A percentile compares a stretch with the other conserved stretches of the same genome.
Evolutionary conservation across 2,329 filamentous ascomycete species (phyloP).

Genomic region (Alternaria postmessia): DNA sequence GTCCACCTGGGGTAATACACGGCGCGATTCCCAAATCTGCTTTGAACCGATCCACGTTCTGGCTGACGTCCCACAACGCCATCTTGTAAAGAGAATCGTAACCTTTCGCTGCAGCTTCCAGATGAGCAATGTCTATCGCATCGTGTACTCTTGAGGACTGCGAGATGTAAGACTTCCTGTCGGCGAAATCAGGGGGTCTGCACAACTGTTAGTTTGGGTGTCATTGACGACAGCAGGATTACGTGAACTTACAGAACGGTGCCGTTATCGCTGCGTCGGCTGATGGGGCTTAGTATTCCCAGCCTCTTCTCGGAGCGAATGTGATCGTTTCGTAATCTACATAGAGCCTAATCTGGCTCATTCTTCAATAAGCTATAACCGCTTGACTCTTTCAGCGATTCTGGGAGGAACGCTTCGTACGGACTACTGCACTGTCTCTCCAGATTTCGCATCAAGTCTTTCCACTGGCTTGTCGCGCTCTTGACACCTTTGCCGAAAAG

Average conservation of each 20-base stretch:
- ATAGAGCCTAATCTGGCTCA: slow-evolving; percentile 63
- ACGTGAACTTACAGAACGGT: slow-evolving; percentile 44
- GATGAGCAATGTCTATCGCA: slow-evolving; percentile 68
- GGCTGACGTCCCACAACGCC: slow-evolving; percentile 68
- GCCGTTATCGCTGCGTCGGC: slow-evolving; percentile 66
- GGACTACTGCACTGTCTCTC: slow-evolving; percentile 68
- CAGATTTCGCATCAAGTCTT: slow-evolving; percentile 55
- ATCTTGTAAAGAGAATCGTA: slow-evolving; percentile 68
- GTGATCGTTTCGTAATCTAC: slow-evolving; percentile 66
- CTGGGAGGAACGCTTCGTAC: slow-evolving; percentile 68
- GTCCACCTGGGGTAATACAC: slow-evolving; percentile 73
- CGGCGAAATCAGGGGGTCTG: slow-evolving; percentile 64
- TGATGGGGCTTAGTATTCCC: slow-evolving; percentile 65
- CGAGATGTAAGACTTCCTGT: slow-evolving; percentile 58
- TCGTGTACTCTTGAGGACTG: slow-evolving; percentile 71
- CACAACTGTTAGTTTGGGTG: slow-evolving; percentile 1
- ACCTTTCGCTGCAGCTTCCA: slow-evolving; percentile 58
- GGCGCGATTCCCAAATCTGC: slow-evolving; percentile 66
- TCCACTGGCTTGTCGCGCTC: slow-evolving; percentile 52
- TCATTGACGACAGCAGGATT: not conserved
- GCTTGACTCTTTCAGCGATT: slow-evolving; percentile 61
- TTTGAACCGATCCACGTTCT: slow-evolving; percentile 72
- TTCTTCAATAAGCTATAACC: slow-evolving; percentile 37
- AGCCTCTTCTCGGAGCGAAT: slow-evolving; percentile 62
- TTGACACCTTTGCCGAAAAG: slow-evolving; percentile 23